Base-by-base conservation (phyloP, 805 yeast genomes). In the Suhomyces sp. region DNA sequence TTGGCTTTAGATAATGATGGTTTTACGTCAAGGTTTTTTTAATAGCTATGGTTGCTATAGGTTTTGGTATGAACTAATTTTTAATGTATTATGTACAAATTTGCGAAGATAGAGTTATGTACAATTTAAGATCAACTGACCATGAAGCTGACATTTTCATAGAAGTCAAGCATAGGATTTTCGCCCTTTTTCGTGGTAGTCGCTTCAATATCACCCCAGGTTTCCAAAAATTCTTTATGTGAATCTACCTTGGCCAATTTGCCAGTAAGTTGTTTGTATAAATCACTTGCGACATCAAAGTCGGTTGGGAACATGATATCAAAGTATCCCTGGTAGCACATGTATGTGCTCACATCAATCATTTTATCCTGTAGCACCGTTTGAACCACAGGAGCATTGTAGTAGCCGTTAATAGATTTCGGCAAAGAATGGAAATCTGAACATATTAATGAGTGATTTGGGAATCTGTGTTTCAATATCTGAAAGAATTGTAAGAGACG, bases 261-360 rank as follows among this genome's bases (percentile, higher is more conserved):
- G 0, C 88, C 88, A 14, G 81, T 74, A 11, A 84, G 74, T 42
- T 74, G 74, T 12, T 67, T 63, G 52, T 87, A 88, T 40, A 86
- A 42, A 31, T 79, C 82, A 25, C 75, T 68, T 4, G 79, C 77
- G 6, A 79, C 63, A 6, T 63, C 60, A 56, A 87, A 88, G 50
- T 87, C 83, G 0, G 95, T 87, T 7, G 95, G 86, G 51, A 87
- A 87, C 82, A 85, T 78, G 33, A 87, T 86, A 56, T 87, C 95
- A 54, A 85, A 87, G 51, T 73, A 83, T 0, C 95, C 96, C 53
- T 85, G 95, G 25, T 81, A 72, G n/a, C 76, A 82, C 90, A 87
- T 81, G 55, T 79, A 86, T 0, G 90, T 79, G 24, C 79, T 70
- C 0, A 81, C 76, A 14, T 84, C 79, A 4, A 85, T 72, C 81